Conservation (phyloP, 2,329 filamentous ascomycete genomes). For the Alternaria metachromatica region DNA sequence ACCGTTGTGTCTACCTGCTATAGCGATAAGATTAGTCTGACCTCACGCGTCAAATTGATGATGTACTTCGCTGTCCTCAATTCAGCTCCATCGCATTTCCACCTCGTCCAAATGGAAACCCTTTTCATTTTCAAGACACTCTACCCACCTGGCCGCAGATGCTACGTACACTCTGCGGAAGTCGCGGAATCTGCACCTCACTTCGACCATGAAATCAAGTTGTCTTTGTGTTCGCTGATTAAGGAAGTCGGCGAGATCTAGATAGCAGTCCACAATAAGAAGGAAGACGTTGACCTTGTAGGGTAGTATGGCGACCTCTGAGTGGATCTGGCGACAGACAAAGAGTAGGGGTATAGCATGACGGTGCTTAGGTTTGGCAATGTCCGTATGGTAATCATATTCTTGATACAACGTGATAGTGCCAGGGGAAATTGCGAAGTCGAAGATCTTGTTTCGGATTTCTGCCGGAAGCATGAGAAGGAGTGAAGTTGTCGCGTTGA, state of each 20-base stretch:
- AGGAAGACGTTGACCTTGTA: neutral
- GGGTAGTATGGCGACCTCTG: neutral
- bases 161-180: neutral
- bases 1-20: neutral
- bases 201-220: neutral
- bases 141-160: neutral
- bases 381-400: no score
- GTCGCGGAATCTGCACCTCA: no score
- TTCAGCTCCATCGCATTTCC: no score
- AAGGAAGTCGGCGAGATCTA: neutral
- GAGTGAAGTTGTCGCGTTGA: neutral
- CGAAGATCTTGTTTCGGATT: neutral
- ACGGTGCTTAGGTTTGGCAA: no score
- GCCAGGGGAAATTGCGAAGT: no score
- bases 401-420: no score
- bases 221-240: neutral
- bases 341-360: neutral
- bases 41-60: no score
- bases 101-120: no score
- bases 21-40: no score
- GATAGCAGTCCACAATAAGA: fast-evolving
- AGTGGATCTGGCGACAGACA: neutral
- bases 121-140: no score
- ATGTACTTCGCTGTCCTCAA: no score
- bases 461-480: neutral